Base-by-base conservation (phyloP, 192 early-diverging fungal species). In the Fimicolochytrium jonesii region DNA sequence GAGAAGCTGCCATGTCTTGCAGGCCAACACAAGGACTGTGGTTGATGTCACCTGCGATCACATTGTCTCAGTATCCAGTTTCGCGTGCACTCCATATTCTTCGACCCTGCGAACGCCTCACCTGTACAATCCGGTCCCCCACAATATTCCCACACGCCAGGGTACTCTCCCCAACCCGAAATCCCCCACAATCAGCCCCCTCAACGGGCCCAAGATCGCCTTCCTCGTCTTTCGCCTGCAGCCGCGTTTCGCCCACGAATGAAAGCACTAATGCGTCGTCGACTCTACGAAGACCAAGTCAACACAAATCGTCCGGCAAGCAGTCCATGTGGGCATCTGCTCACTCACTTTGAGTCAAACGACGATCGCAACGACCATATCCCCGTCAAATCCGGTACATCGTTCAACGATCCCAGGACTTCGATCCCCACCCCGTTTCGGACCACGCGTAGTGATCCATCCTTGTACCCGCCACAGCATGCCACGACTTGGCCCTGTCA, bases 371-470 rank as follows among this genome's bases (percentile, higher is more conserved):
- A 61, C 26, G 87, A 77, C 91, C 92, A 95, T 0, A 92, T 64
- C 5, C 82, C 79, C 54, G 78, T 77, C 9, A 93, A 64, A n/a
- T 90, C 90, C 6, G 64, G 68, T 17, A 92, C 74, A 30, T 80
- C 77, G 13, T 79, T 74, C 25, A 90, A 28, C 1, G 67, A 58
- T 2, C 77, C 84, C 22, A 85, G 60, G 23, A 82, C 78, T n/a
- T 82, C 79, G 26, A 99, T 86, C 9, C 90, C 92, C 37, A 99
- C 81, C 11, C 96, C 94, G 68, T 90, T 92, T 43, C 89, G 79
- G 36, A 99, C 86, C 15, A 95, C 74, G 25, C 92, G 74, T 30
- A 99, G 68, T 0, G 84, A 81, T 3, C 92, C 90, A 61, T 83
- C 82, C 46, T 83, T 85, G 50, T 72, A 76, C 11, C 70, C 76